phyloP scores from a whole-genome alignment of 192 early-diverging fungal species.

The Coemansia sp. region DNA sequence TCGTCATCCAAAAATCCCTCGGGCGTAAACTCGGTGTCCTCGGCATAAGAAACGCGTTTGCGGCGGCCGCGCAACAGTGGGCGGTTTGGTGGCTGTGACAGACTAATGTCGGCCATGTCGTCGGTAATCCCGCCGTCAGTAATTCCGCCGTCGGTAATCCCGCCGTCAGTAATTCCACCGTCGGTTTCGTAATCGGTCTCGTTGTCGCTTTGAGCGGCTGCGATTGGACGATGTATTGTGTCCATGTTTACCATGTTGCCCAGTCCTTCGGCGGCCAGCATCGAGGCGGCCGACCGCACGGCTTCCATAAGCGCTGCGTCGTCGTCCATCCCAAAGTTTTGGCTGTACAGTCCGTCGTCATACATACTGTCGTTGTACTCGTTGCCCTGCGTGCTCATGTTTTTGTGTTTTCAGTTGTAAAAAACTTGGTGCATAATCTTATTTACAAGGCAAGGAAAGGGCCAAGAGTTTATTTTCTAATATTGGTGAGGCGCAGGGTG shows the following conservation, averaged over 20 bases:
- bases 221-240: constrained; percentile 13
- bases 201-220: neutral
- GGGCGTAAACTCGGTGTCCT: constrained; percentile 8
- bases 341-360: neutral
- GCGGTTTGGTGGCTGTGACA: neutral
- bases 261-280: constrained; percentile 44
- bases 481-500: too few relatives aligned
- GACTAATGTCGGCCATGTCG: neutral
- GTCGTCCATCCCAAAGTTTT: neutral
- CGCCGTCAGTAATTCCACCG: neutral
- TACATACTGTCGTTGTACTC: neutral
- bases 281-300: constrained; percentile 30
- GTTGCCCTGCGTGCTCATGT: too few relatives aligned
- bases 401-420: too few relatives aligned
- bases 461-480: too few relatives aligned
- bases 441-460: neutral
- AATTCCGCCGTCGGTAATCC: too few relatives aligned
- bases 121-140: neutral
- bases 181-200: constrained; percentile 1
- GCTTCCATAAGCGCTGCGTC: constrained; percentile 23
- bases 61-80: neutral
- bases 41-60: constrained; percentile 22
- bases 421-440: too few relatives aligned
- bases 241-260: constrained; percentile 40
- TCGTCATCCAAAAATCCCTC: constrained; percentile 33